Conservation (phyloP, 2,329 filamentous ascomycete species). For the Daldinia eschscholtzii region DNA sequence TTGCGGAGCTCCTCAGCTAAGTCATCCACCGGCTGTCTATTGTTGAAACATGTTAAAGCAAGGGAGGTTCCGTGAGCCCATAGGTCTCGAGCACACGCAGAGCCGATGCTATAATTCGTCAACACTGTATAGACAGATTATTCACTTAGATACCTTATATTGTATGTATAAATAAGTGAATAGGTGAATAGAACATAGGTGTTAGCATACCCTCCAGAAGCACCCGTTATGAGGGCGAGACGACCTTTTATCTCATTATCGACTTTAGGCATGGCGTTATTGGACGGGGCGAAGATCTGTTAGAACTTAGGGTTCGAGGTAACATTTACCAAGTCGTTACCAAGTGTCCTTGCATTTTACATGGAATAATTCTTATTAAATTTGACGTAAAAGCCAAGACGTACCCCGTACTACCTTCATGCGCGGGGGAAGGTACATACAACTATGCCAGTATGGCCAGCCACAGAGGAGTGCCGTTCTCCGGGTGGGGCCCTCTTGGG, state of each 20-base stretch:
- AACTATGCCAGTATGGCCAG: conserved; percentile 2
- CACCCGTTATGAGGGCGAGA: conserved; percentile 54
- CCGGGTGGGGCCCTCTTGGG: not conserved
- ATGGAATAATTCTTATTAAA: not conserved
- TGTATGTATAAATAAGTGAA: not conserved
- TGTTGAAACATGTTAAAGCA: conserved; percentile 52
- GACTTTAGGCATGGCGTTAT: conserved; percentile 46
- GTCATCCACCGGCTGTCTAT: conserved; percentile 48
- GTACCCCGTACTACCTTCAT: conserved; percentile 1
- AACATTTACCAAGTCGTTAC: conserved; percentile 4
- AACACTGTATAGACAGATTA: conserved; percentile 22
- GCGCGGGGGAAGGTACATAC: conserved; percentile 8
- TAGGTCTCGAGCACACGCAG: conserved; percentile 52
- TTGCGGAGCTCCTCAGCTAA: conserved; percentile 49
- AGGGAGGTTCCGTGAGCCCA: conserved; percentile 54
- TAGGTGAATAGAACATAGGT: not conserved
- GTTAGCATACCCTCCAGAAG: conserved; percentile 52
- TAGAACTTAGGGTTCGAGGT: conserved; percentile 6
- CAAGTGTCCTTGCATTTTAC: not conserved
- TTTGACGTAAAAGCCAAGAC: conserved; percentile 11
- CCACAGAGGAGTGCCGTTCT: conserved; percentile 22
- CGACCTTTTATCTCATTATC: conserved; percentile 54
- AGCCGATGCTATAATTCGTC: conserved; percentile 50
- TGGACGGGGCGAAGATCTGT: conserved; percentile 7
- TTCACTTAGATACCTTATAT: not conserved